phyloP scores from a whole-genome alignment of 139 green algal species.

The Chlamydomonas urium region DNA sequence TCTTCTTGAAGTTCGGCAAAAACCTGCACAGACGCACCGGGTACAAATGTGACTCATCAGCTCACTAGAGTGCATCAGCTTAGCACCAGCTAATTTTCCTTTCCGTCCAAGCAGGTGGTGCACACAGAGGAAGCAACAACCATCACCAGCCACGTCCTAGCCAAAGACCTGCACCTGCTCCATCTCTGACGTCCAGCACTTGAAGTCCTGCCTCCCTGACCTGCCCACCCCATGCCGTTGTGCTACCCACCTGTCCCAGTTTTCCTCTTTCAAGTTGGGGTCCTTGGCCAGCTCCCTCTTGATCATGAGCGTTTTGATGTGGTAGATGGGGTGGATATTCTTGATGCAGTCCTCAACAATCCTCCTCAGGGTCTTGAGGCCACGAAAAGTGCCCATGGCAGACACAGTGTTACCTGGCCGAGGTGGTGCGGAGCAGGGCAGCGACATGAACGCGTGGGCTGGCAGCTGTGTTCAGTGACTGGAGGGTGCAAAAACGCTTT shows the following conservation, averaged over 20 bases:
- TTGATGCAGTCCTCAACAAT: slow-evolving; percentile 97
- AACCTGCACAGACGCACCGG: slow-evolving; percentile 66
- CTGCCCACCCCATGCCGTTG: neutral
- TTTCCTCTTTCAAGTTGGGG: slow-evolving; percentile 76
- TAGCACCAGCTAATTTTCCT: too few relatives aligned
- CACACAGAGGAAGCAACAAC: too few relatives aligned
- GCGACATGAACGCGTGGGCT: too few relatives aligned
- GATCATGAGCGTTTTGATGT: slow-evolving; percentile 99
- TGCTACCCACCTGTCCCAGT: slow-evolving; percentile 77
- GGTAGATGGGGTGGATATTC: slow-evolving; percentile 98
- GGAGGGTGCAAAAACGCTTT: too few relatives aligned
- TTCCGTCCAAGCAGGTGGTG: too few relatives aligned
- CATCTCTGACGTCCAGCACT: too few relatives aligned
- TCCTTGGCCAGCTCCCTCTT: slow-evolving; percentile 97
- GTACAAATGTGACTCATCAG: too few relatives aligned
- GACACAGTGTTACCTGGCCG: slow-evolving; percentile 87
- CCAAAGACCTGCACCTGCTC: too few relatives aligned
- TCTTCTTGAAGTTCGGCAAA: slow-evolving; percentile 99
- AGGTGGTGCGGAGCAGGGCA: neutral
- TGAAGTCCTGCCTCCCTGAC: neutral
- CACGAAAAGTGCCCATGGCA: slow-evolving; percentile 91
- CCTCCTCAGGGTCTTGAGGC: slow-evolving; percentile 86
- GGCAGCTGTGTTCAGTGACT: too few relatives aligned
- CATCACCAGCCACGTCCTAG: too few relatives aligned
- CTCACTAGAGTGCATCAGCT: too few relatives aligned